Base-by-base conservation (phyloP, 768 basidiomycete genomes). In the Leccinellum albellum region DNA sequence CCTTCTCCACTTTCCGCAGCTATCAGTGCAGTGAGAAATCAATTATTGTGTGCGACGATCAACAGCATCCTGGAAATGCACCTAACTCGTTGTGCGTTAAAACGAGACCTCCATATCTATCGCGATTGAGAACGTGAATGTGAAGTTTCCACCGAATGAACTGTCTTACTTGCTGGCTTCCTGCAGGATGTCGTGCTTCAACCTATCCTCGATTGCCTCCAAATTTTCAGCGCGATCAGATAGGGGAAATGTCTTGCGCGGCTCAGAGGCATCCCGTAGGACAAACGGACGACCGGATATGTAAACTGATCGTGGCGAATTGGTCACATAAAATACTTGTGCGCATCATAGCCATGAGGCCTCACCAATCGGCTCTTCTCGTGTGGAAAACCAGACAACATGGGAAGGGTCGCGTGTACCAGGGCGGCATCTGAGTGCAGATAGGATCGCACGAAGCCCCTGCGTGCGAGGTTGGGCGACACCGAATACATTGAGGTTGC, bases 191-290 rank as follows among this genome's bases (percentile, higher is more conserved):
- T 99, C 97, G 50, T 85, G 81, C 76, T 94, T 97, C 61, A 98
- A 73, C 50, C 96, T 83, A 48, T 78, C 76, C 72, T 95, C 97
- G 55, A 98, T 96, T 0, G 86, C 94, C 68, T 98, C 97, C 10
- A 98, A 78, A 66, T 95, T 97, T 72, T 94, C 89, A 2, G 94
- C 90, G n/a, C 97, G 82, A 73, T 96, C 92, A 23, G 94, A 94
- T 32, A 98, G 72, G 13, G 85, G 76, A 51, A 97, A 78, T 0
- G 88, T 89, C 44, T 82, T 82, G 53, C 89, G 82, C 4, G 94
- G 94, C 59, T 91, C 85, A 10, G 91, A 80, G 2, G 89, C 86
- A 69, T 98, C 94, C 42, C 95, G 82, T 26, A 98, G 76, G 4
- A 98, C 94, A 68, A 96, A 98, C 0, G 97, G 94, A 46, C 93